phyloP scores from a whole-genome alignment of 352 stramenopile genomes.

The Pythium utonaiense region DNA sequence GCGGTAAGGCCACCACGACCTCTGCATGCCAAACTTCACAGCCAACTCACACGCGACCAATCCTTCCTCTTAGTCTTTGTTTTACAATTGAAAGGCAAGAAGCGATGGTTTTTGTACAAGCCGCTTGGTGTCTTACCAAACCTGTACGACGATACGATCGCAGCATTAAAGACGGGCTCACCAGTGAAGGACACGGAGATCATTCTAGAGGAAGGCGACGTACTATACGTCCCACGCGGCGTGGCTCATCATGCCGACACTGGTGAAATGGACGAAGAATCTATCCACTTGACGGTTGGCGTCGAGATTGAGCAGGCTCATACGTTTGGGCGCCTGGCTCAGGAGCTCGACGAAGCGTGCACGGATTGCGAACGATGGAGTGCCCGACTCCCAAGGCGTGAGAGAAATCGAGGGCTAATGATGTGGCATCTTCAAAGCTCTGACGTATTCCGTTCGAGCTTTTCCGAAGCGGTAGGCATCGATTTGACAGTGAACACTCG shows the following conservation, averaged over 20 bases:
- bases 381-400: neutral
- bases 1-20: conserved; percentile 11
- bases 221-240: conserved; percentile 34
- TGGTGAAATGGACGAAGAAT: conserved; percentile 19
- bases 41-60: no score
- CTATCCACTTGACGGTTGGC: conserved; percentile 35
- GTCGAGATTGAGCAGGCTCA: conserved; percentile 28
- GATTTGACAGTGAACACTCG: neutral
- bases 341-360: neutral
- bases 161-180: neutral
- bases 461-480: neutral
- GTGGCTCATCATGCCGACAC: conserved; percentile 33
- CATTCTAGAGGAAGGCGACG: conserved; percentile 20
- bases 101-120: conserved; percentile 27
- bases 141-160: conserved; percentile 24
- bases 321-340: conserved; percentile 13
- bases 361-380: neutral
- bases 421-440: conserved; percentile 22
- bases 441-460: neutral
- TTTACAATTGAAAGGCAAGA: conserved; percentile 29
- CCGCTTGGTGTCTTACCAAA: conserved; percentile 12
- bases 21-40: no score
- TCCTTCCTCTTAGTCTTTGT: conserved; percentile 25
- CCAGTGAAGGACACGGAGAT: conserved; percentile 1
- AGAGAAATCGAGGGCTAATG: conserved; percentile 23